Evolutionary conservation across 352 stramenopile species (phyloP), one percentile per base, ranked within the genome.

Genomic region (Plasmopara viticola): DNA sequence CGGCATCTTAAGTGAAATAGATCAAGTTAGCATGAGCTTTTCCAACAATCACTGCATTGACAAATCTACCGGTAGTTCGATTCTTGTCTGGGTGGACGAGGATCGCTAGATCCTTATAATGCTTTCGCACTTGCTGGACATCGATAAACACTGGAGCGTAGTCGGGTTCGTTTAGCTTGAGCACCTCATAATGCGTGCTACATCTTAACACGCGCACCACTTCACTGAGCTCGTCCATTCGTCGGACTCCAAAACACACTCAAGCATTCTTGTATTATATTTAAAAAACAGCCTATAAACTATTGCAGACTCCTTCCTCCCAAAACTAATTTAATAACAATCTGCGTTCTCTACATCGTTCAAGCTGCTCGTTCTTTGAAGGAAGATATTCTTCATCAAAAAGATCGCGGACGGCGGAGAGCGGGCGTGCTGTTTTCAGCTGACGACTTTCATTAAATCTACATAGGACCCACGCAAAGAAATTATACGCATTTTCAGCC

Each of bases 41-140:
- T 18, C 18, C 5, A 37, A 5, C 44, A 65, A 40, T 8, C 10
- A 44, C 33, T 14, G 15, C 34, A 15, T 25, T 40, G 6, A n/a
- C 6, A 47, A 33, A 55, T 37, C 1, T 62, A 79, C 69, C 64
- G 29, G 15, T 48, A n/a, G 58, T 33, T 39, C 63, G 75, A 51
- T 77, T 84, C 61, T 84, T 84, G 68, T 84, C 73, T 37, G 73
- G 73, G 46, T 84, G 73, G 13, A 84, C 71, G 55, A 62, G 68
- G 25, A 84, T 62, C 13, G 73, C 73, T 28, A 80, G 39, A 48
- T 68, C 44, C 56, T 80, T 84, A 68, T 82, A 84, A 20, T 58
- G 66, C 44, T 51, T 65, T 15, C 73, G 70, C 13, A 82, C 66
- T 53, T 59, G 46, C 35, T 56, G 51, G 17, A 17, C 44, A 49